These are phyloP conservation scores for Paraconiothyrium sp. DNA, from an alignment of 2,329 filamentous ascomycete species.

Conservation along the genomic window DNA sequence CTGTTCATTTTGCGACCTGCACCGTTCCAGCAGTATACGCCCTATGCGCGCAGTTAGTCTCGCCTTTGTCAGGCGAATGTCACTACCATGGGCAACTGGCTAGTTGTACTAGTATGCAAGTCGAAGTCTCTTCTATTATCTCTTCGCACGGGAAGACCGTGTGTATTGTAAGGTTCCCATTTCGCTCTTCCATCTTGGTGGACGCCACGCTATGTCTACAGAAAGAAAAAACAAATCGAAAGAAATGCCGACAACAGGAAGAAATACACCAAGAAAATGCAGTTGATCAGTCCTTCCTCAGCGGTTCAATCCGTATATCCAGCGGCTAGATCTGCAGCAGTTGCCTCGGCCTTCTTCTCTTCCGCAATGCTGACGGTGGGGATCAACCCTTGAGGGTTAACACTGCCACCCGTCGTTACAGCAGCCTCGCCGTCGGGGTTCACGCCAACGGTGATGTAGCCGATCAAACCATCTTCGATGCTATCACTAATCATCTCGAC, in stretches of 20 bases:
- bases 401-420: not conserved
- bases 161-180: not conserved
- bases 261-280: conserved; percentile 2
- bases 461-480: not conserved
- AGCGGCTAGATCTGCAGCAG: not conserved
- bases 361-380: not conserved
- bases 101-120: not conserved
- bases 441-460: not conserved
- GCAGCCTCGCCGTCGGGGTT: not conserved
- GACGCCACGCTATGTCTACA: not conserved
- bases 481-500: not conserved
- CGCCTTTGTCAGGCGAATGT: not conserved
- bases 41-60: not conserved
- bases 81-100: not conserved
- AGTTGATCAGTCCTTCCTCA: not conserved
- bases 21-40: not conserved
- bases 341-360: conserved; percentile 3
- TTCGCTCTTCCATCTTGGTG: not conserved
- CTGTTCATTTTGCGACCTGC: not conserved
- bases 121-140: not conserved
- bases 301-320: conserved; percentile 5
- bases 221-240: not conserved
- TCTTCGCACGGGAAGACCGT: not conserved
- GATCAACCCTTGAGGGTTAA: not conserved
- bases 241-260: not conserved